Evolutionary conservation across 345 rosid species (phyloP), one percentile per base, ranked within the genome.

Genomic region (Aurinia saxatilis): DNA sequence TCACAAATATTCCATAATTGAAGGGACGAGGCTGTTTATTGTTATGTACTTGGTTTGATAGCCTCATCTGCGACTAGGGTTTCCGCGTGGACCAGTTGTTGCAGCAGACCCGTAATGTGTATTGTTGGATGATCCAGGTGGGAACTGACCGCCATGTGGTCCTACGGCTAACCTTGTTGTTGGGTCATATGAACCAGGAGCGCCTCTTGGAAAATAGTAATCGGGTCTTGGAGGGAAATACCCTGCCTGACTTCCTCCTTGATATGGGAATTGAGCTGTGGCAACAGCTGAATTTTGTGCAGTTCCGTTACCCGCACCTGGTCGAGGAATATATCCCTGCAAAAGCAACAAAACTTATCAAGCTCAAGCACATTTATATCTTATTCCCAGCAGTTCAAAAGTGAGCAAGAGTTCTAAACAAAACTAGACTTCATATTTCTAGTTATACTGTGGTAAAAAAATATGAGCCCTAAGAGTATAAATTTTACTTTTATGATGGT

Each of bases 21-120:
- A 46, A 55, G 47, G 23, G 23, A 36, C 12, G 46, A 7, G 7
- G 63, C 46, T 27, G 57, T 41, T 60, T 44, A 35, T 25, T 25
- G 8, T 21, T 66, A 61, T 69, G 30, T 70, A 61, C 68, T 52
- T 21, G 15, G 14, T 21, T 44, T 23, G 61, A 42, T 29, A 25
- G 65, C 30, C 8, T 84, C 79, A 86, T 75, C 87, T 83, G 59
- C 85, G 75, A 40, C 9, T 75, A 51, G 77, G 78, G 78, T 83
- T 82, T 64, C 84, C 87, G n/a, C 80, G 55, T 33, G 80, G 56
- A 47, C 90, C 81, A 1, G 83, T 80, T 50, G 90, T 75, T 59
- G 87, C 82, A 72, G 86, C 81, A 60, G 90, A 69, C 46, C 88
- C 83, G 14, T 81, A 83, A 15, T 78, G 78, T 17, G 46, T 16